Base-by-base conservation (phyloP, 1,284 basidiomycete genomes). In the Inonotus hispidus region DNA sequence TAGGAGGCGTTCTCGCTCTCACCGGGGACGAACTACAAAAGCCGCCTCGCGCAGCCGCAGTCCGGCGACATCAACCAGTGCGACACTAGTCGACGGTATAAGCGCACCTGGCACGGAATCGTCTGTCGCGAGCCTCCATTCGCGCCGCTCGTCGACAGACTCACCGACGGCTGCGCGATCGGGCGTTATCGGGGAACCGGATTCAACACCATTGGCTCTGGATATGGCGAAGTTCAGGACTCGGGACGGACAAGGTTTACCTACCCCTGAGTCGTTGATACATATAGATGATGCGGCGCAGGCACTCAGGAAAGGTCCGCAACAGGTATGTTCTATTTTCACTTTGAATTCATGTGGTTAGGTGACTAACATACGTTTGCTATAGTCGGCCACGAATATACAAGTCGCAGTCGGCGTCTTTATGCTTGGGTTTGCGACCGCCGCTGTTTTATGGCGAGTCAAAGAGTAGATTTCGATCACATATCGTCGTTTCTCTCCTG, bases 391-490 rank as follows among this genome's bases (percentile, higher is more conserved):
- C 3, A 58, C 35, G 27, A 64, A 61, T 32, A n/a, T 52, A 23
- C 63, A 60, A 55, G 39, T 58, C 21, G 59, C 50, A 10, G n/a
- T 64, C 10, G 63, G 63, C 11, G 56, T 64, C 27, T 64, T 64
- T 50, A 56, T 64, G 3, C 53, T 64, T 16, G 63, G 63, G 21
- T 53, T 61, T 39, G 59, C 59, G 19, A 56, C 63, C 21, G 63
- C 63, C 16, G 63, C 63, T 25, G 63, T 64, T 14, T 58, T 64
- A 49, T 64, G 63, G 63, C 63, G 63, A 7, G 63, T 64, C n/a
- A 64, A 64, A 54, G 63, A 64, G 56, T 64, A 61, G 43, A 59
- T 2, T 43, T 43, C n/a, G 19, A n/a, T 43, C n/a, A n/a, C 16
- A 43, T 43, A n/a, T 43, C 41, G 13, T 43, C 41, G 7, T 43